A percentile compares a stretch with the other conserved stretches of the same genome.
These are phyloP conservation scores for Margaritispora aquatica DNA, from an alignment of 495 filamentous ascomycete genomes.

Conservation along the genomic window DNA sequence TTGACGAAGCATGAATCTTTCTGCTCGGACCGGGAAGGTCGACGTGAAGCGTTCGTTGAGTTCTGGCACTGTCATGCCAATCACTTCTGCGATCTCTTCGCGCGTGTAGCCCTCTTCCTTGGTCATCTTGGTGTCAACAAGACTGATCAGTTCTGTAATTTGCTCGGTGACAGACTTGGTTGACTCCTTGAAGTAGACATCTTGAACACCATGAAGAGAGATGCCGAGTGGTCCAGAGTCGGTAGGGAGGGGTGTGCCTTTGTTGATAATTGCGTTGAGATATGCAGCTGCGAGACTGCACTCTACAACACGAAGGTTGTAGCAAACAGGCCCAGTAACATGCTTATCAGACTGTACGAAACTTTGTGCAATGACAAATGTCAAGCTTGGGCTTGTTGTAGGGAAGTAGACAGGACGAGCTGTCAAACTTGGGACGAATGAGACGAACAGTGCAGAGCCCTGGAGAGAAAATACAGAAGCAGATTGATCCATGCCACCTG, in stretches of 20 bases:
- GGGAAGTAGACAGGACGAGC: conserved; percentile 81
- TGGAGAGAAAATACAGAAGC: conserved; percentile 87
- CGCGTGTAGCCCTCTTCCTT: conserved; percentile 81
- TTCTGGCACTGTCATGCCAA: conserved; percentile 61
- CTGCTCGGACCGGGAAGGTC: conserved; percentile 80
- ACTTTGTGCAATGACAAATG: conserved; percentile 89
- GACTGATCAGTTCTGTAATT: conserved; percentile 59
- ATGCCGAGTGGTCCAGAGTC: conserved; percentile 81
- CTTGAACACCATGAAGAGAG: conserved; percentile 80
- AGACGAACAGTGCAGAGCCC: conserved; percentile 83
- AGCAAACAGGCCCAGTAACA: conserved; percentile 84
- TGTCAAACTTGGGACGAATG: conserved; percentile 74
- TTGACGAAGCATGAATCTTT: conserved; percentile 80
- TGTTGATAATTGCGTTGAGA: conserved; percentile 42
- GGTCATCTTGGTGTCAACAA: conserved; percentile 56
- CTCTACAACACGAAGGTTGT: conserved; percentile 95
- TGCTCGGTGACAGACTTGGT: conserved; percentile 53
- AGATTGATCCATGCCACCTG: conserved; percentile 98
- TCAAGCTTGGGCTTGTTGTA: conserved; percentile 70
- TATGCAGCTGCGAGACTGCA: conserved; percentile 80
- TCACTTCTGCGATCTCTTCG: conserved; percentile 71
- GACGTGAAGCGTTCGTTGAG: conserved; percentile 70
- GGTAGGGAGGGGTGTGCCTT: conserved; percentile 58
- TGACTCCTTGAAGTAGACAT: conserved; percentile 63
- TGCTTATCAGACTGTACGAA: conserved; percentile 94